Conservation (phyloP, 768 basidiomycete species). For the Boletus edulis region DNA sequence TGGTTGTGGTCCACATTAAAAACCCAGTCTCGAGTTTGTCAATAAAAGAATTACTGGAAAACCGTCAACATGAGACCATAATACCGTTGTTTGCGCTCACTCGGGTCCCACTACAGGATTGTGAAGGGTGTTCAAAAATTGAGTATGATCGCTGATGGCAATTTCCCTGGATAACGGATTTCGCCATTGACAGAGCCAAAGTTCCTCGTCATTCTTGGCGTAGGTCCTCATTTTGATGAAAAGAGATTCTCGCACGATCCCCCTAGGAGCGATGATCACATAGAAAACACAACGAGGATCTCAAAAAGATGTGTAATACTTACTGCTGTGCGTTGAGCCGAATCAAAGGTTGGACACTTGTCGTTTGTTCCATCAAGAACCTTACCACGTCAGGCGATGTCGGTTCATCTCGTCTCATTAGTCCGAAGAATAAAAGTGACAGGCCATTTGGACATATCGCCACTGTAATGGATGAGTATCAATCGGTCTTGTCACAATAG, state of each 20-base stretch:
- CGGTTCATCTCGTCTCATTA: constrained; percentile 62
- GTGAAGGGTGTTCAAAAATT: constrained; percentile 49
- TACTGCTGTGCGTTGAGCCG: constrained; percentile 65
- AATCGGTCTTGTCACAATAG: not conserved
- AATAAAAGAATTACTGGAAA: constrained; percentile 47
- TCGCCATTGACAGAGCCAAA: constrained; percentile 73
- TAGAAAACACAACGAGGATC: not conserved
- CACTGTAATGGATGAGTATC: constrained; percentile 48
- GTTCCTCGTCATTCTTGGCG: constrained; percentile 55
- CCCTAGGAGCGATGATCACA: constrained; percentile 38
- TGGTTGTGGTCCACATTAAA: constrained; percentile 62
- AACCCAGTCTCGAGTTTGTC: constrained; percentile 82
- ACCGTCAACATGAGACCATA: not conserved
- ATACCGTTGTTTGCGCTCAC: constrained; percentile 26
- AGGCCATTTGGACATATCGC: constrained; percentile 80
- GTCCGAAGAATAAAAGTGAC: constrained; percentile 53
- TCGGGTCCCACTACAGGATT: constrained; percentile 35
- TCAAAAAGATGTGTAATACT: constrained; percentile 5
- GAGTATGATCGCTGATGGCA: constrained; percentile 43
- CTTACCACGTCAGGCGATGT: constrained; percentile 51
- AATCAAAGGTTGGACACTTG: constrained; percentile 71
- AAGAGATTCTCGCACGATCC: constrained; percentile 60
- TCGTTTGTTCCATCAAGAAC: constrained; percentile 63
- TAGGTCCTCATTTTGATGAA: constrained; percentile 78
- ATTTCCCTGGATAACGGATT: constrained; percentile 57